Evolutionary conservation across 2,329 filamentous ascomycete species (phyloP), one percentile per base, ranked within the genome.

Genomic region (Aureobasidium lini): DNA sequence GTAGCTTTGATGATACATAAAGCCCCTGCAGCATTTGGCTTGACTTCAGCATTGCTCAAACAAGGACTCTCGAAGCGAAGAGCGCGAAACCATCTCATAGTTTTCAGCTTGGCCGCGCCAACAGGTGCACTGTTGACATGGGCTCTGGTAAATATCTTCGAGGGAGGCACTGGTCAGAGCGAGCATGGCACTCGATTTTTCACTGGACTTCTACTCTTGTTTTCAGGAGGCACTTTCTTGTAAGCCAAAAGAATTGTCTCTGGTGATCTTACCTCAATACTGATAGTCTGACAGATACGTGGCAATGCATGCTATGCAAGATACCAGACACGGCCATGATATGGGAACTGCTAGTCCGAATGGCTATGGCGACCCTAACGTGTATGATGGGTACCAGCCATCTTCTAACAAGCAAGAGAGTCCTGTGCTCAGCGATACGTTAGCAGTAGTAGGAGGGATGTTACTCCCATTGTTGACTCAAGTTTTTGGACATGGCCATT

Each of bases 231-330:
- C 15, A 99, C 94, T 0, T 99, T 99, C 70, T 75, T 99, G 87
- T 96, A 76, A 82, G 89, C 79, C 37, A 11, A 44, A 6, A 23
- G 4, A 1, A 16, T 29, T 23, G 18, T 13, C 10, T 29, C 4
- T 6, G 29, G 36, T 43, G 10, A 59, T 6, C 9, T 44, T n/a
- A 39, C 4, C 11, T 43, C 13, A 42, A 43, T 32, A 37, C 56
- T 66, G 48, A 64, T 63, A 53, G 65, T 61, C 8, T 28, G 3
- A 7, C 63, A 95, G 90, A 66, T 96, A 97, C 69, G 94, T 99
- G 44, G 94, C 94, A 1, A 96, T 97, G 92, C 94, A 99, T 70
- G 91, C 92, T 0, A 96, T 97, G 90, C 89, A 95, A 70, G 92
- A 96, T 68, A 83, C 86, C 23, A 65, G 64, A 18, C 66, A 69